Evolutionary conservation across 2,329 filamentous ascomycete genomes (phyloP).

Genomic region (Cytospora paraplurivora): DNA sequence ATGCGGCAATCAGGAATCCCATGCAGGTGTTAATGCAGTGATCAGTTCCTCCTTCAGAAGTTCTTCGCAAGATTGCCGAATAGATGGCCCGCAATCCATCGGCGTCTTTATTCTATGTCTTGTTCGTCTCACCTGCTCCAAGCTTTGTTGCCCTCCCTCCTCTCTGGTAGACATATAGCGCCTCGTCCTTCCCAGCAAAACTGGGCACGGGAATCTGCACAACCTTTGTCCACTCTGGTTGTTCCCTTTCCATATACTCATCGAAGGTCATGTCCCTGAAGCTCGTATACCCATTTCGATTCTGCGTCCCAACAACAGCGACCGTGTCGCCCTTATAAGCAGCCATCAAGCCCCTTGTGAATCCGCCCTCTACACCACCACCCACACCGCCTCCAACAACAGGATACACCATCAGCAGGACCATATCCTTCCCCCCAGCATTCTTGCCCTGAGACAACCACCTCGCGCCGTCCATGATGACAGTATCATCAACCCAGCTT

Average conservation of each 20-base stretch:
- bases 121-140: background rate
- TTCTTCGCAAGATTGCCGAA: too few relatives aligned
- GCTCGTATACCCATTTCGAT: conserved; percentile 72
- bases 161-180: conserved; percentile 66
- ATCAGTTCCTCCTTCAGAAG: too few relatives aligned
- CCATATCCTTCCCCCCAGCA: conserved; percentile 52
- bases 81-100: background rate
- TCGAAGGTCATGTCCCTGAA: conserved; percentile 66
- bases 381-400: conserved; percentile 66
- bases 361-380: conserved; percentile 63
- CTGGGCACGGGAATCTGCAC: conserved; percentile 70
- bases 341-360: conserved; percentile 63
- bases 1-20: too few relatives aligned
- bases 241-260: conserved; percentile 64
- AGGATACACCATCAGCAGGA: conserved; percentile 73
- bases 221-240: conserved; percentile 59
- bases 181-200: conserved; percentile 78
- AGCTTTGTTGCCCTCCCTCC: conserved; percentile 40
- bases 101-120: background rate
- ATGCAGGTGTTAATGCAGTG: too few relatives aligned
- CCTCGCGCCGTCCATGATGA: conserved; percentile 59
- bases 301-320: conserved; percentile 75
- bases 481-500: conserved; percentile 68
- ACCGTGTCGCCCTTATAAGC: conserved; percentile 66
- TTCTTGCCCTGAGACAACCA: conserved; percentile 53